Evolutionary conservation across 2,329 filamentous ascomycete genomes (phyloP).

Genomic region (Cercospora zeina): DNA sequence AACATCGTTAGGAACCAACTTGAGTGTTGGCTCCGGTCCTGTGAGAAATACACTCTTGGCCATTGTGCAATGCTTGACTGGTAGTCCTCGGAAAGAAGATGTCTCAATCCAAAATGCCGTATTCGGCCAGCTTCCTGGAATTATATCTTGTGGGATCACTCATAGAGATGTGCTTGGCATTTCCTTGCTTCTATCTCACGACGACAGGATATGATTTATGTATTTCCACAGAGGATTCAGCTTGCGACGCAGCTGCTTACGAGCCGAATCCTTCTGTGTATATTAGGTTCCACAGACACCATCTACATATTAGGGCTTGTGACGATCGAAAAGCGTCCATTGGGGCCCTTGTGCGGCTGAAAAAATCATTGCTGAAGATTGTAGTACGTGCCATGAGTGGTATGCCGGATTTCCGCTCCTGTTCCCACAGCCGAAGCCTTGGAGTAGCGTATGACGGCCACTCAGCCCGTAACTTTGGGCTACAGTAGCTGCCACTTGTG

Average conservation of each 20-base stretch:
- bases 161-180: neutral
- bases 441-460: neutral
- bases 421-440: too few species aligned
- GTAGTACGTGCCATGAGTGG: neutral
- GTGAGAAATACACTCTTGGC: slow-evolving; percentile 23
- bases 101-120: neutral
- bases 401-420: neutral
- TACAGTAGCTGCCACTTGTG: neutral
- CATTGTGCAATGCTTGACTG: slow-evolving; percentile 8
- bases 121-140: neutral
- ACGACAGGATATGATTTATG: neutral
- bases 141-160: neutral
- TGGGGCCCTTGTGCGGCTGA: neutral
- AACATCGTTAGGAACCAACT: slow-evolving; percentile 29
- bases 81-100: neutral
- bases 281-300: neutral
- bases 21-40: slow-evolving; percentile 24
- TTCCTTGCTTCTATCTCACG: neutral
- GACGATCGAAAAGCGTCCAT: neutral
- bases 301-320: neutral
- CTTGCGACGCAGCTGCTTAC: neutral
- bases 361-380: neutral
- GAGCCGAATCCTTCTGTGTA: neutral
- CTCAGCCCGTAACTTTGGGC: neutral
- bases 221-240: neutral